Evolutionary conservation across 2,329 filamentous ascomycete genomes (phyloP).

Genomic region (Colletotrichum musae): DNA sequence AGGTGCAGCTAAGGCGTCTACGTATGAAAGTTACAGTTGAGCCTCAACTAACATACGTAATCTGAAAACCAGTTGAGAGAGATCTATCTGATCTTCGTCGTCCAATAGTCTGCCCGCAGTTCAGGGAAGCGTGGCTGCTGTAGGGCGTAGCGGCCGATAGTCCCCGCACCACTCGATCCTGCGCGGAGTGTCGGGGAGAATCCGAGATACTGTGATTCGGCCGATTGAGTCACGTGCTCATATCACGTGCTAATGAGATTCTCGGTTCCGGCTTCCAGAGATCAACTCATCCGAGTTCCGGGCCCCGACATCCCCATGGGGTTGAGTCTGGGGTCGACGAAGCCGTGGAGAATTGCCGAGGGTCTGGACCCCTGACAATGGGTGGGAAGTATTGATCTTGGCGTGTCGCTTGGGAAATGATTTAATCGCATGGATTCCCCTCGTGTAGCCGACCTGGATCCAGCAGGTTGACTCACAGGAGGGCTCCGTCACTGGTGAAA

Average conservation of each 20-base stretch:
- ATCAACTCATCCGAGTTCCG: slow-evolving; percentile 17
- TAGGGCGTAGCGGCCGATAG: slow-evolving; percentile 2
- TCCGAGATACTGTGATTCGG: not conserved
- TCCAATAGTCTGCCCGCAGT: slow-evolving; percentile 22
- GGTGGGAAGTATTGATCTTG: not conserved
- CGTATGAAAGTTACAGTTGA: not conserved
- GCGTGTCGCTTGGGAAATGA: not conserved
- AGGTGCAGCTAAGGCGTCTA: not conserved
- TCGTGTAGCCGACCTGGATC: not conserved
- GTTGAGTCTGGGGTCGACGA: not conserved
- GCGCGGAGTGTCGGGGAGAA: not conserved
- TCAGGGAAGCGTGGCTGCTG: too few species aligned
- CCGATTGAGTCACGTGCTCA: not conserved
- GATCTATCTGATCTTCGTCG: not conserved
- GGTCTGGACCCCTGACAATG: slow-evolving; percentile 5
- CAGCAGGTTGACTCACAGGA: not conserved
- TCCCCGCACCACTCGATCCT: not conserved
- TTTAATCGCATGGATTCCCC: slow-evolving; percentile 13
- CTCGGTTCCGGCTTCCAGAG: slow-evolving; percentile 11
- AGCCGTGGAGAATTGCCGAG: slow-evolving; percentile 9
- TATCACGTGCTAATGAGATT: not conserved
- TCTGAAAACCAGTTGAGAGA: not conserved
- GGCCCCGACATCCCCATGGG: slow-evolving; percentile 14
- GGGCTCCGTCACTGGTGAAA: not conserved
- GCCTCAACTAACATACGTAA: not conserved